A percentile compares a stretch with the other conserved stretches of the same genome.
Conservation (phyloP, 1,284 basidiomycete species). For the Sanghuangporus baumii region DNA sequence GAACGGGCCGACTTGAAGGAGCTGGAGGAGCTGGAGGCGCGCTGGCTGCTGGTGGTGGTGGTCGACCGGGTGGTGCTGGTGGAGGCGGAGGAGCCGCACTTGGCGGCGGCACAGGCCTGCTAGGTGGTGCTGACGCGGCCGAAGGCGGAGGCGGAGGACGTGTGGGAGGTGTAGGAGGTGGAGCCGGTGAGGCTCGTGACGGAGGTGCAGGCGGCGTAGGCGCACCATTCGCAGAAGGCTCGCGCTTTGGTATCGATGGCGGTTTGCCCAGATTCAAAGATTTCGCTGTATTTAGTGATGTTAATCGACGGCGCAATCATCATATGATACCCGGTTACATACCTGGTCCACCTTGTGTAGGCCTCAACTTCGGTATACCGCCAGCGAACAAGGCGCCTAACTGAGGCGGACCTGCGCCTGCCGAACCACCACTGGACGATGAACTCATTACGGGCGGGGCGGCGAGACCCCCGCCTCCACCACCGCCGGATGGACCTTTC, state of each 20-base stretch:
- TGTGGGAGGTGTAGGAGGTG: constrained; percentile 21
- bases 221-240: constrained; percentile 29
- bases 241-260: constrained; percentile 57
- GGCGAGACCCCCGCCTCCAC: constrained; percentile 32
- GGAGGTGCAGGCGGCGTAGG: constrained; percentile 33
- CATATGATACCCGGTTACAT: constrained; percentile 24
- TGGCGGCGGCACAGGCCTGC: constrained; percentile 23
- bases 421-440: constrained; percentile 15
- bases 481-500: constrained; percentile 34
- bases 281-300: constrained; percentile 40
- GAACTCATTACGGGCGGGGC: constrained; percentile 27
- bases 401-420: constrained; percentile 60
- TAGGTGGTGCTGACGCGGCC: constrained; percentile 27
- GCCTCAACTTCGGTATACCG: constrained; percentile 86
- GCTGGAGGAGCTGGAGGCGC: constrained; percentile 11
- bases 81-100: constrained; percentile 12
- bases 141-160: constrained; percentile 22
- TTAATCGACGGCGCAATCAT: constrained; percentile 8
- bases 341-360: constrained; percentile 59
- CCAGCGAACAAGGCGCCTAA: constrained; percentile 84
- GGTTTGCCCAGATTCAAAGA: constrained; percentile 58
- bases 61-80: constrained; percentile 25
- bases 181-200: constrained; percentile 26
- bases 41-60: constrained; percentile 23
- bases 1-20: constrained; percentile 24